A percentile compares a stretch with the other conserved stretches of the same genome.
These are phyloP conservation scores for Colletotrichum sp. DNA, from an alignment of 2,329 filamentous ascomycete species.

Conservation along the genomic window DNA sequence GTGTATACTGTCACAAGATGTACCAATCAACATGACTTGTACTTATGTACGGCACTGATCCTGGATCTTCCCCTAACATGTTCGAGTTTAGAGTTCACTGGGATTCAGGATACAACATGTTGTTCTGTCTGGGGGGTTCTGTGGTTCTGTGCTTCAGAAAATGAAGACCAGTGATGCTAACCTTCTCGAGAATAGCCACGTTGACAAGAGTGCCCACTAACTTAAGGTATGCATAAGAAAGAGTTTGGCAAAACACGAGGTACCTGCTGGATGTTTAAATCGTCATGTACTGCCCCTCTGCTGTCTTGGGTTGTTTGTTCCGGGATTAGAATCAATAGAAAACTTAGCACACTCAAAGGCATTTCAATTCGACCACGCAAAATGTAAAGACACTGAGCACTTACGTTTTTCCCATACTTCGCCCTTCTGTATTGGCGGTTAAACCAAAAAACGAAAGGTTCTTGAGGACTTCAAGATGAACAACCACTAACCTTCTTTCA, in stretches of 20 bases:
- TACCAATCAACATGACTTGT: not conserved
- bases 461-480: not conserved
- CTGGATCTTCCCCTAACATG: not conserved
- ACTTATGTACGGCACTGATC: not conserved
- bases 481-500: not conserved
- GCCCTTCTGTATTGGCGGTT: not conserved
- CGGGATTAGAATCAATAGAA: accelerated
- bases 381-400: not conserved
- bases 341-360: not conserved
- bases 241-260: not conserved
- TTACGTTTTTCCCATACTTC: not conserved
- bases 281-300: not conserved
- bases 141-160: not conserved
- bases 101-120: not conserved
- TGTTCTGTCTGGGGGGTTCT: not conserved
- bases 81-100: not conserved
- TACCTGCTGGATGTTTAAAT: not conserved
- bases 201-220: not conserved
- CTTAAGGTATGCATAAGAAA: too few species aligned
- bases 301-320: not conserved
- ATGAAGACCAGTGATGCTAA: not conserved
- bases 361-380: not conserved
- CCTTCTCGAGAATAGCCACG: not conserved
- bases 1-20: not conserved
- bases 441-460: not conserved